Evolutionary conservation across 2,329 filamentous ascomycete species (phyloP).

Genomic region (Xylariaceae sp.): DNA sequence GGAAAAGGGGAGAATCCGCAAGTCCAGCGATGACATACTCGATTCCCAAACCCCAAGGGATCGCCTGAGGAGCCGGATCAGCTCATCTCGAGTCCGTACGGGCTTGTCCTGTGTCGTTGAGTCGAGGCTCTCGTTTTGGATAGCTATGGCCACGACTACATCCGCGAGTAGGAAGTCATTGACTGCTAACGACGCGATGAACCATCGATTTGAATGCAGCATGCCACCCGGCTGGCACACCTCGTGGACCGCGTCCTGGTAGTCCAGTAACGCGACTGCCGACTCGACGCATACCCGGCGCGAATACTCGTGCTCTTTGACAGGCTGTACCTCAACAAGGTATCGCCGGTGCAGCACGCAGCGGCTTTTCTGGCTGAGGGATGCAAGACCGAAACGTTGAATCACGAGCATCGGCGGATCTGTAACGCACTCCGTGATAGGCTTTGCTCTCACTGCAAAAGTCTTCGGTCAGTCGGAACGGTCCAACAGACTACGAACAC

Average conservation of each 20-base stretch:
- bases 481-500: no score
- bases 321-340: conserved; percentile 34
- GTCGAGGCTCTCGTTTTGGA: conserved; percentile 33
- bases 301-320: conserved; percentile 43
- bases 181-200: conserved; percentile 47
- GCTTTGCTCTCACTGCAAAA: conserved; percentile 39
- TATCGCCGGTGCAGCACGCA: conserved; percentile 50
- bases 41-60: conserved; percentile 38
- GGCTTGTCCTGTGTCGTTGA: conserved; percentile 27
- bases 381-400: conserved; percentile 44
- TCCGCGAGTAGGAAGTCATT: conserved; percentile 56
- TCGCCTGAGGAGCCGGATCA: conserved; percentile 32
- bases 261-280: conserved; percentile 38
- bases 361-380: conserved; percentile 47
- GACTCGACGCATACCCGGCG: conserved; percentile 42
- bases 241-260: conserved; percentile 40
- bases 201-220: conserved; percentile 46
- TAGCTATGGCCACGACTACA: conserved; percentile 50
- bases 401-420: conserved; percentile 40
- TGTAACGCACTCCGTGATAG: conserved; percentile 40
- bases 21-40: conserved; percentile 8
- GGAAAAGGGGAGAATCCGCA: no score
- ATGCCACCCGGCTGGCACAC: conserved; percentile 45
- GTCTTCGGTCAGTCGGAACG: no score
- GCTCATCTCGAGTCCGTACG: conserved; percentile 29